Percentiles rank a stretch among this genome's conserved stretches.
These are phyloP conservation scores for Ciborinia camelliae DNA, from an alignment of 2,329 filamentous ascomycete genomes.

Conservation along the genomic window DNA sequence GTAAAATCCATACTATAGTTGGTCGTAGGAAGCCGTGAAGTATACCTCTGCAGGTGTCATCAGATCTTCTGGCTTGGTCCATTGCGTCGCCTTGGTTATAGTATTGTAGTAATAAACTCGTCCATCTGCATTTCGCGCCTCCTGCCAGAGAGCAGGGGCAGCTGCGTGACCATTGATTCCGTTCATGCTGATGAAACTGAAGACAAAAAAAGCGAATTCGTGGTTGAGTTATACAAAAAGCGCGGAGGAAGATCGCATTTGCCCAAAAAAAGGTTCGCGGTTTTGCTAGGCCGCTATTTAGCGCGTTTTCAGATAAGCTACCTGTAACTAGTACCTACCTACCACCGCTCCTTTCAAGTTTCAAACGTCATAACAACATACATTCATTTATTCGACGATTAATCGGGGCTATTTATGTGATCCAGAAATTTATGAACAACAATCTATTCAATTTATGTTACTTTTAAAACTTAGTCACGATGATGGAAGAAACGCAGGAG, in stretches of 20 bases:
- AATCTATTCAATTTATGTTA: neutral
- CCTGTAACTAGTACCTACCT: neutral
- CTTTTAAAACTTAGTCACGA: conserved; percentile 19
- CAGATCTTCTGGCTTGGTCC: conserved; percentile 88
- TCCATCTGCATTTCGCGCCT: conserved; percentile 77
- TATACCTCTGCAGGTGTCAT: conserved; percentile 78
- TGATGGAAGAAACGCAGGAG: conserved; percentile 34
- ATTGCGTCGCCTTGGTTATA: conserved; percentile 82
- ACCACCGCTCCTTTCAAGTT: neutral
- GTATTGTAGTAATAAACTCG: conserved; percentile 89
- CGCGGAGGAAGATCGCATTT: conserved; percentile 14
- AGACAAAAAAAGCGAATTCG: conserved; percentile 6
- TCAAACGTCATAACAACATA: conserved; percentile 1
- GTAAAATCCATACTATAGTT: conserved; percentile 6
- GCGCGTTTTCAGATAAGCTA: conserved; percentile 9
- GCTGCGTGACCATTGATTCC: conserved; percentile 36
- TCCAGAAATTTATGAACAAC: neutral
- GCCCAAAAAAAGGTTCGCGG: conserved; percentile 12
- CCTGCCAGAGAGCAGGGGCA: conserved; percentile 65
- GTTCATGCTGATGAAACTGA: conserved; percentile 26
- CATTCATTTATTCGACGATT: neutral
- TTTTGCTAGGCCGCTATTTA: conserved; percentile 16
- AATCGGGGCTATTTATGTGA: neutral
- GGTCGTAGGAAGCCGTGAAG: conserved; percentile 28
- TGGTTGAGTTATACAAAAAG: conserved; percentile 4